Evolutionary conservation across 805 yeast species (phyloP).

Genomic region (Cyberlindnera suaveolens): DNA sequence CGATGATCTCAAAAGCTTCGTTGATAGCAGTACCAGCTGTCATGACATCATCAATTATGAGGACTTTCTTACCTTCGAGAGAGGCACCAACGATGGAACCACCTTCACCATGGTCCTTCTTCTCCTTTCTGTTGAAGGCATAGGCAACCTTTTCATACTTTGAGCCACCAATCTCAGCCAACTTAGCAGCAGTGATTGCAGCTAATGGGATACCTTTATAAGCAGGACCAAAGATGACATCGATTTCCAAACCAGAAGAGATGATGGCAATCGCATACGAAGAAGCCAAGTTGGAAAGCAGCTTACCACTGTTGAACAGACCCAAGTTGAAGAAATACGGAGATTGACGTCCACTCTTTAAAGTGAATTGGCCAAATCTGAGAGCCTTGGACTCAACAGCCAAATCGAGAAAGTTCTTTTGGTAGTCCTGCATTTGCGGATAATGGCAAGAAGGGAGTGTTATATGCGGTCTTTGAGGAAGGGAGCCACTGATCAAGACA

Average conservation of each 20-base stretch:
- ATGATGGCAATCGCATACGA: conserved; percentile 89
- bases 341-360: conserved; percentile 89
- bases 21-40: conserved; percentile 98
- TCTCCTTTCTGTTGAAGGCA: conserved; percentile 94
- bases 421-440: conserved; percentile 35
- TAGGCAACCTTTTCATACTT: conserved; percentile 71
- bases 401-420: conserved; percentile 65
- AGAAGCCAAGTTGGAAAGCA: conserved; percentile 73
- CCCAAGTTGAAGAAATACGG: conserved; percentile 96
- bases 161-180: conserved; percentile 84
- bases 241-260: conserved; percentile 76
- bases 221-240: conserved; percentile 94
- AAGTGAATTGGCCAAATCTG: conserved; percentile 81
- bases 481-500: no score
- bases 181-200: conserved; percentile 85
- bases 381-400: conserved; percentile 81
- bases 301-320: conserved; percentile 74
- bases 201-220: conserved; percentile 96
- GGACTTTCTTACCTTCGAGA: conserved; percentile 61
- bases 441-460: neutral
- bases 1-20: conserved; percentile 83
- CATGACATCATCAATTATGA: conserved; percentile 95
- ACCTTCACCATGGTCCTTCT: conserved; percentile 98
- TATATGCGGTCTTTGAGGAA: no score
- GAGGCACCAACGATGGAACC: conserved; percentile 87